Evolutionary conservation across 106 monocot species (phyloP).

Genomic region (Hemerocallis citrina): DNA sequence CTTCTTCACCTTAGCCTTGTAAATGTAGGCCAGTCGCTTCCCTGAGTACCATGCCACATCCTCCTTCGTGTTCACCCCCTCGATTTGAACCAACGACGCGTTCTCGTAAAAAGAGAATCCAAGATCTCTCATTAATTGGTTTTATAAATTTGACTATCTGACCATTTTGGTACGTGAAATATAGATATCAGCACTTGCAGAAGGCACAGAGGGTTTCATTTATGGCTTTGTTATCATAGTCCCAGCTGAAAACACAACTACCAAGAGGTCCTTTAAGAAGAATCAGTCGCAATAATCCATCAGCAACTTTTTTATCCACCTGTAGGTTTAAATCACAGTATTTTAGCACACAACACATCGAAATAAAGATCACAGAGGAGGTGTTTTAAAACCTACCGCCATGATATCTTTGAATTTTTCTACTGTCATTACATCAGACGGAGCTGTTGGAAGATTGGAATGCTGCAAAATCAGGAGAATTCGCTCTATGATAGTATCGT

Average conservation of each 20-base stretch:
- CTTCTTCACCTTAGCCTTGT: constrained; percentile 44
- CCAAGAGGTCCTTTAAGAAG: constrained; percentile 98
- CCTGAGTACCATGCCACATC: constrained; percentile 36
- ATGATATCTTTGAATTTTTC: constrained; percentile 75
- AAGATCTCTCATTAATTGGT: too few relatives aligned
- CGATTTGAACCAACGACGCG: constrained; percentile 43
- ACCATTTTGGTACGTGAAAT: not conserved
- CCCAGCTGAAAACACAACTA: constrained; percentile 85
- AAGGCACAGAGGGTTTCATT: constrained; percentile 90
- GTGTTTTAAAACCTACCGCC: constrained; percentile 41
- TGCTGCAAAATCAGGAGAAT: constrained; percentile 39
- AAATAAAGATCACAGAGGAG: not conserved
- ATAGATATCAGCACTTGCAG: constrained; percentile 46
- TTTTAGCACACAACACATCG: not conserved
- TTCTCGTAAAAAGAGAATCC: too few relatives aligned
- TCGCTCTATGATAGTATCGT: constrained; percentile 48
- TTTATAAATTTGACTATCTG: too few relatives aligned
- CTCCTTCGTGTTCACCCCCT: constrained; percentile 50
- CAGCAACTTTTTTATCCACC: constrained; percentile 99
- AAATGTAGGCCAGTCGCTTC: constrained; percentile 32
- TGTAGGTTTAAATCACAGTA: constrained; percentile 9
- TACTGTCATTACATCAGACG: constrained; percentile 89
- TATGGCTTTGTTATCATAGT: constrained; percentile 71
- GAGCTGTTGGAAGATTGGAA: constrained; percentile 64
- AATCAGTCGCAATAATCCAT: constrained; percentile 88